Conservation (phyloP, 2,329 filamentous ascomycete genomes). For the Ilyonectria destructans region DNA sequence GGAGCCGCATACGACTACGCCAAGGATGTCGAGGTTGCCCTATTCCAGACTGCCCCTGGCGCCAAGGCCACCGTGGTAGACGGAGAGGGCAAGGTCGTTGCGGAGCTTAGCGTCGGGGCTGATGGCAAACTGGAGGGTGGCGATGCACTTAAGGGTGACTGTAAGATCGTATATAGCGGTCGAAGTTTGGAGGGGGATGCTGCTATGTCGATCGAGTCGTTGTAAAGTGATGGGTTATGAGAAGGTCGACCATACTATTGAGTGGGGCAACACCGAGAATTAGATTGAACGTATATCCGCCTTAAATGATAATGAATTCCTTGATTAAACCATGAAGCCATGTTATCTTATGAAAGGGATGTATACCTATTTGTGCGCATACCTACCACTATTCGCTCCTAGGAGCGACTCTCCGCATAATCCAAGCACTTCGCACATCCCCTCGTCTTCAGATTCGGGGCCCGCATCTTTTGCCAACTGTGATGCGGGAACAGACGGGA, state of each 20-base stretch:
- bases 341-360: background rate
- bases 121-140: slow-evolving; percentile 60
- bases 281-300: background rate
- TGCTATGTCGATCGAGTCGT: slow-evolving; percentile 46
- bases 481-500: too few species aligned
- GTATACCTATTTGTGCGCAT: background rate
- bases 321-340: background rate
- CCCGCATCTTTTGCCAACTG: too few species aligned
- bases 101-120: slow-evolving; percentile 57
- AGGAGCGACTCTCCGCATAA: too few species aligned
- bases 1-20: slow-evolving; percentile 66
- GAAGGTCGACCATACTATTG: background rate
- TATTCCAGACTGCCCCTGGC: slow-evolving; percentile 62
- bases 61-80: slow-evolving; percentile 62
- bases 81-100: slow-evolving; percentile 59
- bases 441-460: too few species aligned
- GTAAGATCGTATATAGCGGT: slow-evolving; percentile 45
- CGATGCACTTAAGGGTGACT: slow-evolving; percentile 58
- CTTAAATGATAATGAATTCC: background rate
- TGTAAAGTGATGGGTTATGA: slow-evolving; percentile 27
- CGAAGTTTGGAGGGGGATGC: slow-evolving; percentile 48
- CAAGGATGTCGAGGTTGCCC: slow-evolving; percentile 63
- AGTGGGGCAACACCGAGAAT: background rate
- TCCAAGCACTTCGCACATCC: too few species aligned
- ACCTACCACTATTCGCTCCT: background rate